These are phyloP conservation scores for Aspergillus quadricinctus DNA, from an alignment of 2,329 filamentous ascomycete genomes.

Conservation along the genomic window DNA sequence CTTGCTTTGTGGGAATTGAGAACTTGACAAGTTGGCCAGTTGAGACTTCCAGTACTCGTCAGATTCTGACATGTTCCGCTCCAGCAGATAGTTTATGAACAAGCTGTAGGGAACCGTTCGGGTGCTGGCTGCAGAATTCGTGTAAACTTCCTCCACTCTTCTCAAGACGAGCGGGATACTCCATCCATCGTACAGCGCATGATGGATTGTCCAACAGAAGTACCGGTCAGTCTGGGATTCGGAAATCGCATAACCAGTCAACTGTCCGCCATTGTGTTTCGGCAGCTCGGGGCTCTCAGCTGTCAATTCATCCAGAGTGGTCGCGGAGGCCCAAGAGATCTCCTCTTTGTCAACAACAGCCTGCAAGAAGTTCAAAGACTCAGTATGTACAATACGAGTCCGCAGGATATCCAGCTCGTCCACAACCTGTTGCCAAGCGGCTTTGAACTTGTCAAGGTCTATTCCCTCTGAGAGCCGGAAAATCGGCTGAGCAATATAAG, in stretches of 20 bases:
- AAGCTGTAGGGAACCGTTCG: slow-evolving; percentile 20
- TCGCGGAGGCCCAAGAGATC: slow-evolving; percentile 32
- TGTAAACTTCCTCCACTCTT: slow-evolving; percentile 36
- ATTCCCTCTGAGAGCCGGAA: slow-evolving; percentile 36
- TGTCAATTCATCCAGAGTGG: slow-evolving; percentile 24
- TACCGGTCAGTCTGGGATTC: slow-evolving; percentile 23
- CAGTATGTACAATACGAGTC: slow-evolving; percentile 44
- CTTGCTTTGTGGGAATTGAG: slow-evolving; percentile 27
- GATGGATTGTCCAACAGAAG: slow-evolving; percentile 50
- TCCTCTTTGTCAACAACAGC: slow-evolving; percentile 34
- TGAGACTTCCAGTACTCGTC: slow-evolving; percentile 32
- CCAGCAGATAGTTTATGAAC: slow-evolving; percentile 29
- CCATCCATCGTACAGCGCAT: slow-evolving; percentile 52
- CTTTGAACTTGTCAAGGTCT: slow-evolving; percentile 42
- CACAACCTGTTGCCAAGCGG: slow-evolving; percentile 45
- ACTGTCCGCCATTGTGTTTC: slow-evolving; percentile 30
- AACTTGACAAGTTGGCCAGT: slow-evolving; percentile 22
- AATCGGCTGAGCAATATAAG: slow-evolving; percentile 47
- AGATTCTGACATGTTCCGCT: slow-evolving; percentile 23
- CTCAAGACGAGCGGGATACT: slow-evolving; percentile 36
- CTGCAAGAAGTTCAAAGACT: slow-evolving; percentile 35
- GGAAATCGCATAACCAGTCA: slow-evolving; percentile 36
- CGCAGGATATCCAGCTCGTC: slow-evolving; percentile 46
- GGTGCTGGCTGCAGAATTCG: slow-evolving; percentile 1
- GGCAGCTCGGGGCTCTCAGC: slow-evolving; percentile 23